These are phyloP conservation scores for Echites panduratus DNA, from an alignment of 257 asterid genomes.

Conservation along the genomic window DNA sequence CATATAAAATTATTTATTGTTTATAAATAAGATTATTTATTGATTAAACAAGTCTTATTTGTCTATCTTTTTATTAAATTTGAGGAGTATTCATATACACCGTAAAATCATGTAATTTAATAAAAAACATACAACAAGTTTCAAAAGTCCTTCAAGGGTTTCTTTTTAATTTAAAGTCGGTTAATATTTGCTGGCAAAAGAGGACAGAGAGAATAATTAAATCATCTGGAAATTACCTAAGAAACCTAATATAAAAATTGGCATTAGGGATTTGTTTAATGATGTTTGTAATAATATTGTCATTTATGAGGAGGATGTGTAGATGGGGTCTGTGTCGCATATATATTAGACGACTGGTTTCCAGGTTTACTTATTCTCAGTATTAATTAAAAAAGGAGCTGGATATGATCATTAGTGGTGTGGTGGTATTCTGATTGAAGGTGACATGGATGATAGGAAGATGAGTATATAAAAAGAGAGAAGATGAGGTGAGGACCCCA, in stretches of 20 bases:
- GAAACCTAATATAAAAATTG: not conserved
- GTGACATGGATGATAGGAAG: not conserved
- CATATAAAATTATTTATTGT: no score
- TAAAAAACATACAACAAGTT: not conserved
- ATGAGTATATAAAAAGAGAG: not conserved
- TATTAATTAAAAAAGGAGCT: not conserved
- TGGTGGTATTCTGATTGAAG: slow-evolving; percentile 8
- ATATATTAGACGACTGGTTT: not conserved
- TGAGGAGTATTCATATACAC: not conserved
- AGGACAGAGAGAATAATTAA: no score
- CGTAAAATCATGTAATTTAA: not conserved
- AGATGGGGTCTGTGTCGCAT: not conserved
- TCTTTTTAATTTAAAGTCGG: no score
- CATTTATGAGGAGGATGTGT: not conserved
- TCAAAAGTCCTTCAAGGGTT: not conserved
- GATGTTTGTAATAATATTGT: no score
- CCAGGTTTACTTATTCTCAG: not conserved
- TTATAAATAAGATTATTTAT: not conserved
- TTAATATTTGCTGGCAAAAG: no score
- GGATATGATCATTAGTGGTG: slow-evolving; percentile 4
- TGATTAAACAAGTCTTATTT: not conserved
- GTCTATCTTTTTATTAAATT: no score
- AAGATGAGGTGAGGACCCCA: slow-evolving; percentile 8
- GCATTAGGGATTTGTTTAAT: not conserved
- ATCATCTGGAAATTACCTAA: not conserved